These are phyloP conservation scores for Mycena citricolor DNA, from an alignment of 1,284 basidiomycete species.

Conservation along the genomic window DNA sequence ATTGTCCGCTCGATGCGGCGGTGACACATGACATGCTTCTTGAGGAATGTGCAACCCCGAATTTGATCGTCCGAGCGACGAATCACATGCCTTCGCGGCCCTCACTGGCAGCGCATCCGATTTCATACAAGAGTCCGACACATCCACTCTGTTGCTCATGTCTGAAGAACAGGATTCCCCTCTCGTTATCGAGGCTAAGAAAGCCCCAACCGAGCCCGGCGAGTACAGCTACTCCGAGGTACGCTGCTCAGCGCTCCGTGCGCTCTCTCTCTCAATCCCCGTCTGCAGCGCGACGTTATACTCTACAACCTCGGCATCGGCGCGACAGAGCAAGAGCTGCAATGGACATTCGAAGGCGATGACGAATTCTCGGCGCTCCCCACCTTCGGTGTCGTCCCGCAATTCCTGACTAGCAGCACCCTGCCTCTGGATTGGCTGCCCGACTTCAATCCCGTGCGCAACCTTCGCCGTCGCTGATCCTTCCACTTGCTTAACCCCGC, in stretches of 20 bases:
- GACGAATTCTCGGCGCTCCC: conserved; percentile 87
- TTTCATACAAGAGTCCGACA: too few species aligned
- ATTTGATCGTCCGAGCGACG: too few species aligned
- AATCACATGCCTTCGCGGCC: too few species aligned
- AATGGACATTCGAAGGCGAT: conserved; percentile 90
- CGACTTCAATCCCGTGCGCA: conserved; percentile 85
- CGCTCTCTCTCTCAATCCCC: background rate
- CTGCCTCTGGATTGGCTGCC: conserved; percentile 85
- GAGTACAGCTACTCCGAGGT: conserved; percentile 76
- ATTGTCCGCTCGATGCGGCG: too few species aligned
- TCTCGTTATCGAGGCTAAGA: conserved; percentile 84
- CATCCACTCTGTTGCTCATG: too few species aligned
- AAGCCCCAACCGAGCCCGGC: conserved; percentile 49
- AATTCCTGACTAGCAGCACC: conserved; percentile 70
- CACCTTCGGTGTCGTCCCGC: conserved; percentile 96
- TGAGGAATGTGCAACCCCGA: too few species aligned
- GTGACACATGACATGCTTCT: too few species aligned
- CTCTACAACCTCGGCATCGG: conserved; percentile 96
- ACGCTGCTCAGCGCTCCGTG: conserved; percentile 1
- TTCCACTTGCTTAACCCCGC: conserved; percentile 3
- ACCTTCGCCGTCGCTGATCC: background rate
- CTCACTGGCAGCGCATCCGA: too few species aligned
- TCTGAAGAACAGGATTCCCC: conserved; percentile 68
- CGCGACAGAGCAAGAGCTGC: conserved; percentile 90
- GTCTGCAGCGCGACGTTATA: conserved; percentile 80